Evolutionary conservation across 225 moss, liverwort and hornwort species (phyloP).

Genomic region (Pseudoscleropodium purum): DNA sequence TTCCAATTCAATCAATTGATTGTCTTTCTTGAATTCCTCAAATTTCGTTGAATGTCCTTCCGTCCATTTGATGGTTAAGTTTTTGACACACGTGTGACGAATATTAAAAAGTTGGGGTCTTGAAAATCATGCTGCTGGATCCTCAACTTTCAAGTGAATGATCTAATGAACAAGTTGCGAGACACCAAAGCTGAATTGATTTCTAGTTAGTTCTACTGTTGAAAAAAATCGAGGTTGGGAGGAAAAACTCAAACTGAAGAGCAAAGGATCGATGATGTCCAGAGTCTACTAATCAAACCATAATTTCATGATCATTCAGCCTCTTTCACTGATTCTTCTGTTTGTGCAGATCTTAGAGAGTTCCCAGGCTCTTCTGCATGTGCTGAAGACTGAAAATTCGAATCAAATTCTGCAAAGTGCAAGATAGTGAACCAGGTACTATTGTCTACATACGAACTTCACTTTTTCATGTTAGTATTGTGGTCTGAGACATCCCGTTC

Average conservation of each 20-base stretch:
- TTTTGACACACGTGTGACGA: rapidly evolving
- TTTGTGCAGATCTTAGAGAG: conserved; percentile 77
- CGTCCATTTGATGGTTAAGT: neutral
- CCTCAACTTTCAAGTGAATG: neutral
- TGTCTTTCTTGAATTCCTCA: neutral
- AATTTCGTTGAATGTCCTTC: neutral
- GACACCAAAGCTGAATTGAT: neutral
- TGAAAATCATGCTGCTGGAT: neutral
- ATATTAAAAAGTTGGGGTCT: neutral
- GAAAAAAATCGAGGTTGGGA: neutral
- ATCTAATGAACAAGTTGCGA: neutral
- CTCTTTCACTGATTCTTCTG: neutral
- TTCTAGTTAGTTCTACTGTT: neutral
- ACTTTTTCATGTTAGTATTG: neutral
- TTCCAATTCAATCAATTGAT: neutral
- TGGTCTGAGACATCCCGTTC: neutral
- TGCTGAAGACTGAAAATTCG: conserved; percentile 58
- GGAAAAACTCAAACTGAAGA: neutral
- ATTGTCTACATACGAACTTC: neutral
- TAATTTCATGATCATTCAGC: neutral
- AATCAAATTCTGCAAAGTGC: conserved; percentile 11
- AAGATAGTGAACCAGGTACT: neutral
- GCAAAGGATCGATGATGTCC: too few species aligned
- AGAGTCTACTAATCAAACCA: neutral
- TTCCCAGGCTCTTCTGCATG: conserved; percentile 79